Base-by-base conservation (phyloP, 495 filamentous ascomycete genomes). In the Neurospora tetraspora region DNA sequence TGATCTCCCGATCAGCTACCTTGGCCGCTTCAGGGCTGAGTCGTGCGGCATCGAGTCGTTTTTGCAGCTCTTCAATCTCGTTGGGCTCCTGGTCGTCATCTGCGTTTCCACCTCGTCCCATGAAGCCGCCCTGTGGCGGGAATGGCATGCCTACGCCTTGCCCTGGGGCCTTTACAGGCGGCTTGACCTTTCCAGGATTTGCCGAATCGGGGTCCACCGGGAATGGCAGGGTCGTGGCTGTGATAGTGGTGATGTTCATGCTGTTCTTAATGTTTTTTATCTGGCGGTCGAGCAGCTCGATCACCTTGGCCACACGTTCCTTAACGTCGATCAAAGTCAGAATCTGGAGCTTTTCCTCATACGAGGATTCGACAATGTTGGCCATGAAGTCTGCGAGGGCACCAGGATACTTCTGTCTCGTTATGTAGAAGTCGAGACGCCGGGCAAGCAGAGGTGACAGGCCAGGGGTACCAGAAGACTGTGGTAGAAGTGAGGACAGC, bases 341-440 rank as follows among this genome's bases (percentile, higher is more conserved):
- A 20, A 98, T 88, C 70, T 92, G 88, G 39, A 99, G 85, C 83
- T 94, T 96, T 76, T 99, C 96, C 78, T 97, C 92, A 73, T 94
- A 88, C 18, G 91, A 90, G 45, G 89, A 89, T 70, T 97, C 92
- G 3, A 96, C 88, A 36, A 98, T 88, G 80, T 96, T 94, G 9
- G 92, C 89, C 93, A 98, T 96, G 75, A 98, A 97, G 78, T 99
- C 96, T 9, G 96, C 96, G n/a, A 99, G 84, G 9, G 87, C 85
- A 8, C 95, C 96, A 5, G 96, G 94, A 71, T 97, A 92, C 70
- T 91, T 90, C 73, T 94, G 94, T 79, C 88, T 89, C 1, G 87
- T 86, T 69, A 99, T 96, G 77, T 93, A 94, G 8, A 94, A 79
- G 79, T 97, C 93, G 16, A 98, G 87, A 65, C 93, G 89, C 31